A percentile compares a stretch with the other conserved stretches of the same genome.
phyloP scores from a whole-genome alignment of 192 early-diverging fungal genomes.

The Linnemannia exigua region DNA sequence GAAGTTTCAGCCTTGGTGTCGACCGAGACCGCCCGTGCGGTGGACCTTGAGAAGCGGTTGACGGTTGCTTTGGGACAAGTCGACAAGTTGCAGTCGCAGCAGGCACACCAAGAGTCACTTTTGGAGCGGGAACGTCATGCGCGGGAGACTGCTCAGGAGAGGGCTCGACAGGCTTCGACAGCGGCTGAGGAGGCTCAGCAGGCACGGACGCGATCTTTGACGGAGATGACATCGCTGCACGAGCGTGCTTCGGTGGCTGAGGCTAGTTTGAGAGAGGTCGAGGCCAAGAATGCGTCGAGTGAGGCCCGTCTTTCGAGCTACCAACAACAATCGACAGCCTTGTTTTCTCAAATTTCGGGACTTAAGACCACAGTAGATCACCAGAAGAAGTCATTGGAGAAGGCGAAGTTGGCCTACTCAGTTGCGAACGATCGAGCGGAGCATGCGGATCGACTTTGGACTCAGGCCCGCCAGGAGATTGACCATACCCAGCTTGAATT shows the following conservation, averaged over 20 bases:
- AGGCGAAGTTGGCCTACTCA: conserved; percentile 52
- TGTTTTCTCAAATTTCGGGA: conserved; percentile 38
- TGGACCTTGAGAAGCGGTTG: conserved; percentile 64
- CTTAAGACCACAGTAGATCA: conserved; percentile 60
- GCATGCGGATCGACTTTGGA: conserved; percentile 60
- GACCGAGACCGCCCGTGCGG: conserved; percentile 62
- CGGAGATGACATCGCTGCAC: conserved; percentile 61
- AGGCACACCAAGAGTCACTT: conserved; percentile 53
- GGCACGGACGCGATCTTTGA: conserved; percentile 60
- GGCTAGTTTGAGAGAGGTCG: conserved; percentile 55
- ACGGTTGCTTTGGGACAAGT: conserved; percentile 55
- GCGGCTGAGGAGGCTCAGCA: conserved; percentile 63
- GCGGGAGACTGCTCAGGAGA: conserved; percentile 59
- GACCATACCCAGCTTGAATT: conserved; percentile 51
- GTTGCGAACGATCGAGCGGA: conserved; percentile 56
- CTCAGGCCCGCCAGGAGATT: conserved; percentile 60
- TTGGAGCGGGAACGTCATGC: conserved; percentile 60
- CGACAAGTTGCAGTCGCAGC: conserved; percentile 50
- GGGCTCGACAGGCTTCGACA: conserved; percentile 50
- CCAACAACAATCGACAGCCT: conserved; percentile 41
- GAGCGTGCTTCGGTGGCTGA: conserved; percentile 62
- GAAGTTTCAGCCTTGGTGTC: conserved; percentile 45
- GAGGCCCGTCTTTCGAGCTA: conserved; percentile 52
- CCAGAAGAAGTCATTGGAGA: conserved; percentile 61
- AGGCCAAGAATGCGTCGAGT: conserved; percentile 48